phyloP scores from a whole-genome alignment of 345 rosid genomes.

The Aurinia saxatilis region DNA sequence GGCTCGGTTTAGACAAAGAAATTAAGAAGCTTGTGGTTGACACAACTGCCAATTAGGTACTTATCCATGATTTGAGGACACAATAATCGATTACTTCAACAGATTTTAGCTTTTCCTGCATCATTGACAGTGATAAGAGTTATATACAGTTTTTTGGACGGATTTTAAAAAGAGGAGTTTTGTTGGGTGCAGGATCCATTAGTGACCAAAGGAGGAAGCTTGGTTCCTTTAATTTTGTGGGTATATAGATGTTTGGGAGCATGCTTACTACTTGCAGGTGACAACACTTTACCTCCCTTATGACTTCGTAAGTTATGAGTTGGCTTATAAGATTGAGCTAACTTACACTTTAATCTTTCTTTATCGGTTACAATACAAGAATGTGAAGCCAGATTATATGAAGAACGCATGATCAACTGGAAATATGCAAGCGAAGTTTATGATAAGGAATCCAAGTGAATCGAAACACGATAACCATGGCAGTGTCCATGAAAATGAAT shows the following conservation, averaged over 20 bases:
- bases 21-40: conserved; percentile 23
- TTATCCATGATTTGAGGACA: background rate
- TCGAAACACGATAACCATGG: background rate
- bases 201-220: conserved; percentile 1
- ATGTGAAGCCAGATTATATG: conserved; percentile 75
- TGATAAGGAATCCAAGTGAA: conserved; percentile 47
- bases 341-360: background rate
- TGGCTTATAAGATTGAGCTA: too few species aligned
- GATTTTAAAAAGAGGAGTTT: too few species aligned
- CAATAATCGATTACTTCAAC: too few species aligned
- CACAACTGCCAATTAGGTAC: too few species aligned
- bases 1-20: too few species aligned
- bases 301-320: too few species aligned
- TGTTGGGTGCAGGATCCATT: too few species aligned
- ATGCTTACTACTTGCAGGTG: too few species aligned
- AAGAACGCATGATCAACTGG: conserved; percentile 93
- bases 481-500: too few species aligned
- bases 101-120: too few species aligned
- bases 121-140: too few species aligned
- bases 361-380: conserved; percentile 60
- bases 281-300: too few species aligned
- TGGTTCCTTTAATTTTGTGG: conserved; percentile 40
- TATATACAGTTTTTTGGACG: background rate
- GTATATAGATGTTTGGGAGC: conserved; percentile 73
- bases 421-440: conserved; percentile 66